Percentiles rank a stretch among this genome's conserved stretches.
phyloP scores from a whole-genome alignment of 768 basidiomycete genomes.

The Leucogyrophana mollusca region DNA sequence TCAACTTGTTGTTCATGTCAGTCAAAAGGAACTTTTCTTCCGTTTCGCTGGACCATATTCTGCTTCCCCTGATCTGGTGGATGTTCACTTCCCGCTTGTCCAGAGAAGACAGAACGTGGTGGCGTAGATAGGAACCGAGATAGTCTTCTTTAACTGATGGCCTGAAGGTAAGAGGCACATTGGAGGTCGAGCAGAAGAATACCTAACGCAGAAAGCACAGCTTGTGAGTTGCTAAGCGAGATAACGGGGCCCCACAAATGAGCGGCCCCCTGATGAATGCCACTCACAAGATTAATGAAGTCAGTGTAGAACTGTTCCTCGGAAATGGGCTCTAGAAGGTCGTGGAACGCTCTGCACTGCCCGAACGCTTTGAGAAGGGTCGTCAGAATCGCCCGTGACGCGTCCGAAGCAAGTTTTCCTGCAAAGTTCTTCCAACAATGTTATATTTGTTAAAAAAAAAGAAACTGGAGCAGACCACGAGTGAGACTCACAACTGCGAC shows the following conservation, averaged over 20 bases:
- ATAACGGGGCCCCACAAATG: neutral
- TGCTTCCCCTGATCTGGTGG: conserved; percentile 31
- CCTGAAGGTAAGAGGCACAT: conserved; percentile 57
- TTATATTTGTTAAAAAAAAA: neutral
- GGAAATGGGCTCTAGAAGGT: conserved; percentile 45
- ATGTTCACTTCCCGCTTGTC: conserved; percentile 54
- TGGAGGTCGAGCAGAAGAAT: conserved; percentile 73
- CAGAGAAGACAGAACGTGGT: conserved; percentile 53
- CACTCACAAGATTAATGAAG: conserved; percentile 73
- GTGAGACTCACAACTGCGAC: conserved; percentile 69
- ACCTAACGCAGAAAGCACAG: conserved; percentile 48
- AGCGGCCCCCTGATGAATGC: neutral
- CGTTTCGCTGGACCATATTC: conserved; percentile 20
- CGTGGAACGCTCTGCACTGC: conserved; percentile 83
- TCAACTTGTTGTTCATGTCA: conserved; percentile 62
- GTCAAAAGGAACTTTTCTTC: conserved; percentile 54
- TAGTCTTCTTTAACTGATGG: conserved; percentile 54
- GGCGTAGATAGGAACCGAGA: conserved; percentile 66
- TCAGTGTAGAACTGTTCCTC: conserved; percentile 48
- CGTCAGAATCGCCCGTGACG: conserved; percentile 62
- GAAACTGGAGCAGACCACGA: neutral
- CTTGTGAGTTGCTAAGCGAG: neutral
- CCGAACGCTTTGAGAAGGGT: conserved; percentile 74
- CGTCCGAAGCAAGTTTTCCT: conserved; percentile 60
- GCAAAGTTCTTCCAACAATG: conserved; percentile 68